Base-by-base conservation (phyloP, 108 stramenopile genomes). In the Skeletonema marinoi region DNA sequence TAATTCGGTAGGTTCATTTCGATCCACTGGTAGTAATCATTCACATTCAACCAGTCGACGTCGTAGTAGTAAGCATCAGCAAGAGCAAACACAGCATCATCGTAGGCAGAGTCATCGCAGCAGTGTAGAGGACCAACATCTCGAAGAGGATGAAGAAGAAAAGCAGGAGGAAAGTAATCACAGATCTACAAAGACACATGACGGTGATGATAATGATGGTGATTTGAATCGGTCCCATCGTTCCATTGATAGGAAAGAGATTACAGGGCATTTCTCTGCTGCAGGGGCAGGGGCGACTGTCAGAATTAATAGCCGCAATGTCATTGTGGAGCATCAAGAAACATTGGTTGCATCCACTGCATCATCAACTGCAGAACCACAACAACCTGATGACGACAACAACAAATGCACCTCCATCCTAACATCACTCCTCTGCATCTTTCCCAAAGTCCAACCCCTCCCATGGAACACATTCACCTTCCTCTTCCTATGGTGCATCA, bases 381-480 rank as follows among this genome's bases (percentile, higher is more conserved):
- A 21, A 51, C 54, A 56, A 11, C 44, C 2, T 41, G 44, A 46
- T 46, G 44, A 44, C 42, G 14, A 44, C 54, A 25, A 29, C 54
- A 9, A 56, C 54, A 56, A 56, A 21, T 56, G 54, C 54, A 56
- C 54, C 19, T 56, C 54, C 54, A 21, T 56, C 9, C 21, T 56
- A 19, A 56, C 29, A 56, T 59, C 70, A 1, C 39, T 71, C 32
- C 59, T 59, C 58, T 76, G 75, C 48, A 68, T 83, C 31, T 68
- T 78, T 16, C 82, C 82, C 61, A 83, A 83, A 54, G 61, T 77
- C 6, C 60, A 83, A 64, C 82, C 82, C 14, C 36, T 83, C 30
- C 82, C 82, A 16, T 78, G 77, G 66, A 11, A 17, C 2, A 83
- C 73, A 21, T 83, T 78, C 54, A 46, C 69, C 51, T 9, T 65